Percentiles rank a stretch among this genome's conserved stretches.
These are phyloP conservation scores for Mimosa bimucronata DNA, from an alignment of 306 rosid genomes.

Conservation along the genomic window DNA sequence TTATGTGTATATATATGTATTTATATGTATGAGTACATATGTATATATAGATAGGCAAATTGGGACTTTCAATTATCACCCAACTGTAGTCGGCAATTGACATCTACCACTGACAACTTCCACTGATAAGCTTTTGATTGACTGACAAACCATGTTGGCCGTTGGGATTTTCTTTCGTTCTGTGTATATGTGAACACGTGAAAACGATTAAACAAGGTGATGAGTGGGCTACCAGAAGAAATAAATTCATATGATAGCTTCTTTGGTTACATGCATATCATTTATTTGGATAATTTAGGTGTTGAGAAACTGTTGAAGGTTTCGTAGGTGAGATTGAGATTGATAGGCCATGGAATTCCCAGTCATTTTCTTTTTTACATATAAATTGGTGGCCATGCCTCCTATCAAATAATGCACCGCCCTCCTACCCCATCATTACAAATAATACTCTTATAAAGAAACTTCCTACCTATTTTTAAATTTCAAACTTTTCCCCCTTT, in stretches of 20 bases:
- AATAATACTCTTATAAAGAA: not conserved
- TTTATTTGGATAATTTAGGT: constrained; percentile 41
- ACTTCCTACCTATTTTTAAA: not conserved
- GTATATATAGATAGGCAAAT: not conserved
- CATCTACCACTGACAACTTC: not conserved
- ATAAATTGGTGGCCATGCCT: not conserved
- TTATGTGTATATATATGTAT: no score
- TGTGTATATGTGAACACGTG: not conserved
- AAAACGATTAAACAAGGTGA: constrained; percentile 20
- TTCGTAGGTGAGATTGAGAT: constrained; percentile 34
- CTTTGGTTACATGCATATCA: constrained; percentile 28
- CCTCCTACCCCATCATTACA: constrained; percentile 11
- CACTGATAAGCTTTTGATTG: constrained; percentile 26
- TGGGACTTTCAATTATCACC: not conserved
- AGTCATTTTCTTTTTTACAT: not conserved
- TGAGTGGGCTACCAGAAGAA: constrained; percentile 7
- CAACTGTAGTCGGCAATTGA: not conserved
- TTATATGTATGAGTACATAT: no score
- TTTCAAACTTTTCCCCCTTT: constrained; percentile 16
- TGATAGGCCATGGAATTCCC: constrained; percentile 26
- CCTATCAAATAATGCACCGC: constrained; percentile 21
- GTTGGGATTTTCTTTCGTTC: constrained; percentile 21
- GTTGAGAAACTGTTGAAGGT: constrained; percentile 10
- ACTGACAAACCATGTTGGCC: constrained; percentile 4
- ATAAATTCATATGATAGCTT: not conserved